Evolutionary conservation across 169 alveolate genomes (phyloP), one percentile per base, ranked within the genome.

Genomic region (Besnoitia besnoiti): DNA sequence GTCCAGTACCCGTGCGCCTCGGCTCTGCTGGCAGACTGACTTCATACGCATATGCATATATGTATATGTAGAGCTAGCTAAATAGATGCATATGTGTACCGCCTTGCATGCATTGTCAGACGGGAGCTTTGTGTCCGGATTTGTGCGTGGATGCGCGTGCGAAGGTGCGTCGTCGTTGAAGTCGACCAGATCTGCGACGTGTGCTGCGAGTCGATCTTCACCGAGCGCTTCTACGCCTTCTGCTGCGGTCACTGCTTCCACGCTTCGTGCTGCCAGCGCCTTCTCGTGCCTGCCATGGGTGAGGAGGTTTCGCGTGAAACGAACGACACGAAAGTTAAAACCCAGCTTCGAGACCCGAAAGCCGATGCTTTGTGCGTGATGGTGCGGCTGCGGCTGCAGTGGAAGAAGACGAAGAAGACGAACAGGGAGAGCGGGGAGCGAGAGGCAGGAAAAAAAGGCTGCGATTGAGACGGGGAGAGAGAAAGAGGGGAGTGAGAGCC

Each of bases 231-330:
- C 77, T 84, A 84, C 50, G 77, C 90, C 75, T 84, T 84, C 35
- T 30, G 55, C 10, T 84, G 90, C 49, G 90, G 90, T 33, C 90
- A 84, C 77, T 39, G 55, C 77, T 84, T 84, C 77, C 90, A 84
- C 77, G 90, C 37, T 75, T 39, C 73, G n/a, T 84, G 90, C 49
- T 33, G 51, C n/a, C 49, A 84, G 77, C 44, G 77, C 27, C 77
- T 84, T 0, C 33, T 8, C 24, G 33, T 37, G 37, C 90, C 90
- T 21, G 50, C 90, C 33, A 33, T 84, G 61, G 55, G 89, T 80
- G 21, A 30, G 89, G 27, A 21, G 30, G 51, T 16, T 49, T 16
- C 59, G 16, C 59, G 59, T 10, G 59, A 49, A 49, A 49, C 7
- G 59, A 49, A 49, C 59, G 59, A 16, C 59, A n/a, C n/a, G n/a